Base-by-base conservation (phyloP, 345 rosid genomes). In the Eucalyptus brandiana region DNA sequence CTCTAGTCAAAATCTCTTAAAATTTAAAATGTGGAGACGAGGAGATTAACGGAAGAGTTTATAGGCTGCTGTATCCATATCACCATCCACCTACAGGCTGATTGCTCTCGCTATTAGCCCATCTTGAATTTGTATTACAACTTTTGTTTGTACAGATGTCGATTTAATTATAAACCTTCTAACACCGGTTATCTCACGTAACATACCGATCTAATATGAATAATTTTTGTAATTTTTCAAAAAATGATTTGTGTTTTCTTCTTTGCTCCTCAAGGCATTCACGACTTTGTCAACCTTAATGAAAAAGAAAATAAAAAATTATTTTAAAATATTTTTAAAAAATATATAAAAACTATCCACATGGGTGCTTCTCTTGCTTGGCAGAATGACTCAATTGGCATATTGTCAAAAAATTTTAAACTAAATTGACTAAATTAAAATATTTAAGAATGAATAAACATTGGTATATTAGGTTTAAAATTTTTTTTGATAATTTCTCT, bases 291-390 rank as follows among this genome's bases (percentile, higher is more conserved):
- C 23, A 17, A 3, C 42, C 80, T 32, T 23, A 67, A 32, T 32
- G 80, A 32, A 32, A n/a, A 67, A 16, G 5, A n/a, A 17, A 67
- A 32, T 4, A 8, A 32, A 67, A 30, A 12, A 1, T 11, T 28
- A 58, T 58, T 58, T 2, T 12, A 0, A 58, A 58, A 58, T 0
- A 12, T 51, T 51, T 18, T 17, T 18, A 18, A 51, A 51, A 58
- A 6, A 49, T 49, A 49, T 26, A 30, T 2, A 6, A 60, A 60
- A 12, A n/a, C 0, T n/a, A 4, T 65, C 37, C 5, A 65, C 16
- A 15, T 28, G 0, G 2, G 3, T 2, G 9, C 13, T 4, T 6
- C 4, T 28, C 3, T 0, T 28, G 34, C 34, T 26, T 9, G 65
- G 13, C 0, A 0, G 0, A 26, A 3, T 26, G 65, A 58, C 14